phyloP scores from a whole-genome alignment of 495 filamentous ascomycete species.

The Aspergillus indologenus region DNA sequence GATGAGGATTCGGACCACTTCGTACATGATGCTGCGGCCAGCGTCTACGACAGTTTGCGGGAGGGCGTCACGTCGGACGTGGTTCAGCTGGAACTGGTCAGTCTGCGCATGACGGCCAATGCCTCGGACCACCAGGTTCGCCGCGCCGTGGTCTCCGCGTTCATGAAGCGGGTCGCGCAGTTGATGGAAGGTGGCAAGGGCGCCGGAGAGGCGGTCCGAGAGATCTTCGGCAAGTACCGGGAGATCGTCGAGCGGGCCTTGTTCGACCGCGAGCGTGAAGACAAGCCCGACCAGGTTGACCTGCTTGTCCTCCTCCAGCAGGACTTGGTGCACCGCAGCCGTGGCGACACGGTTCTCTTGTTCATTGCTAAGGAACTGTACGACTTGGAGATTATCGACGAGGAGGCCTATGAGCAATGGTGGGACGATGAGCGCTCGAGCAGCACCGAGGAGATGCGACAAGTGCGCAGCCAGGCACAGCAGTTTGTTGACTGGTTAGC shows the following conservation, averaged over 20 bases:
- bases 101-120: slow-evolving; percentile 81
- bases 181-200: slow-evolving; percentile 60
- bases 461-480: slow-evolving; percentile 66
- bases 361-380: slow-evolving; percentile 78
- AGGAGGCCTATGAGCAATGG: slow-evolving; percentile 85
- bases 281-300: slow-evolving; percentile 77
- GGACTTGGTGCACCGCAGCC: slow-evolving; percentile 61
- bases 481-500: slow-evolving; percentile 84
- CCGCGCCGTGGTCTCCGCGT: slow-evolving; percentile 77
- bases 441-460: slow-evolving; percentile 61
- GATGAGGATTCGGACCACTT: slow-evolving; percentile 65
- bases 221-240: slow-evolving; percentile 54
- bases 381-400: slow-evolving; percentile 78
- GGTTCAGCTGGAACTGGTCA: slow-evolving; percentile 85
- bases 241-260: slow-evolving; percentile 56
- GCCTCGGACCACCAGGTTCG: slow-evolving; percentile 85
- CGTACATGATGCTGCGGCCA: slow-evolving; percentile 81
- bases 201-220: slow-evolving; percentile 62
- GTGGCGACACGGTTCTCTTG: slow-evolving; percentile 66
- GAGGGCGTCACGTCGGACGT: slow-evolving; percentile 74
- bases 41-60: slow-evolving; percentile 77
- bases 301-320: slow-evolving; percentile 77
- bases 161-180: slow-evolving; percentile 75
- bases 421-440: slow-evolving; percentile 70
- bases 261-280: slow-evolving; percentile 54